Percentiles rank a stretch among this genome's conserved stretches.
phyloP scores from a whole-genome alignment of 108 stramenopile genomes.

The Skeletonema menzelii region DNA sequence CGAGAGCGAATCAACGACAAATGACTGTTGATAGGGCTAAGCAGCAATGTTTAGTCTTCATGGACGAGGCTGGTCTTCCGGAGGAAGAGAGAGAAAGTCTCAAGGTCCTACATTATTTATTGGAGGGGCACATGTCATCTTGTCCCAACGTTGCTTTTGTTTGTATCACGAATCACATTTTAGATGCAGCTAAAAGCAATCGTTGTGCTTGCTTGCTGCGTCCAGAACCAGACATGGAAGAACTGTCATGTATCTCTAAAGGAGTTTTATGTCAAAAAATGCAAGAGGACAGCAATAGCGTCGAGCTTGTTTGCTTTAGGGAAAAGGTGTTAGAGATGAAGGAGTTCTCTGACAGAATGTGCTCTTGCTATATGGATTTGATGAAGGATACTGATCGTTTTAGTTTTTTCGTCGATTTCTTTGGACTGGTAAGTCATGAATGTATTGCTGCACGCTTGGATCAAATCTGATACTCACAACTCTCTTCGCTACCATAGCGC shows the following conservation, averaged over 20 bases:
- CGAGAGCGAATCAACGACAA: slow-evolving; percentile 25
- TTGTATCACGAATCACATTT: slow-evolving; percentile 37
- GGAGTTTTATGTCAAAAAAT: slow-evolving; percentile 17
- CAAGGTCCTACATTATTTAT: slow-evolving; percentile 45
- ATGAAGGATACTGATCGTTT: slow-evolving; percentile 18
- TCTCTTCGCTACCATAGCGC: neutral
- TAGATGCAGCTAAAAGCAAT: slow-evolving; percentile 54
- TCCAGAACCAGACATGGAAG: slow-evolving; percentile 39
- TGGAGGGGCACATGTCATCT: slow-evolving; percentile 43
- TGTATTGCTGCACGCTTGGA: too few relatives aligned
- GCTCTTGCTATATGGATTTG: slow-evolving; percentile 23
- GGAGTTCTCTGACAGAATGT: slow-evolving; percentile 15
- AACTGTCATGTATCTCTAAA: slow-evolving; percentile 24
- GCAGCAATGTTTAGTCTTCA: slow-evolving; percentile 29
- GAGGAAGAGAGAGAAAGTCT: slow-evolving; percentile 41
- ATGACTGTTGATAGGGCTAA: slow-evolving; percentile 11
- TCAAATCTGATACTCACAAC: too few relatives aligned
- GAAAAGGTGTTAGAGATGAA: neutral
- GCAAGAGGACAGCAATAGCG: neutral
- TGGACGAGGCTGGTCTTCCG: slow-evolving; percentile 44
- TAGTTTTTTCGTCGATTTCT: slow-evolving; percentile 29
- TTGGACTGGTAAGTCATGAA: slow-evolving; percentile 3
- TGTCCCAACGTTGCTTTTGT: slow-evolving; percentile 33
- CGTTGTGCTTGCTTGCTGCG: slow-evolving; percentile 30
- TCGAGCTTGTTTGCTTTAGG: slow-evolving; percentile 5